phyloP scores from a whole-genome alignment of 495 filamentous ascomycete species.

The Lindgomyces ingoldianus region DNA sequence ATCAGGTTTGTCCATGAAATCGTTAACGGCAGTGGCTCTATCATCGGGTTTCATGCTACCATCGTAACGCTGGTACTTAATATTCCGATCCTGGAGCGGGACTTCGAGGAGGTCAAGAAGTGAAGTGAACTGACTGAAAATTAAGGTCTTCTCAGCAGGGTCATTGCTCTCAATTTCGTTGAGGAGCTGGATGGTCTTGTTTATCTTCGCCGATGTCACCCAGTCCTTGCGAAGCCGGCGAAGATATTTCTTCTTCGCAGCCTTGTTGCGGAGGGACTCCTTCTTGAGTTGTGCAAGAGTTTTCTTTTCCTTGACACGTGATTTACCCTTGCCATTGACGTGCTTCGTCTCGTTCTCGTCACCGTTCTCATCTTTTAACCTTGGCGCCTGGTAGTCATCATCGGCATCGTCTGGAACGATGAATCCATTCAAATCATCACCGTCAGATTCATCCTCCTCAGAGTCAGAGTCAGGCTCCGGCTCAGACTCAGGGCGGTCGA shows the following conservation, averaged over 20 bases:
- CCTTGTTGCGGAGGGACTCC: slow-evolving; percentile 60
- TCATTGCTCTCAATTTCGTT: slow-evolving; percentile 51
- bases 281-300: slow-evolving; percentile 68
- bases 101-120: slow-evolving; percentile 90
- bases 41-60: slow-evolving; percentile 73
- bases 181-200: slow-evolving; percentile 72
- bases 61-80: slow-evolving; percentile 77
- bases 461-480: slow-evolving; percentile 30
- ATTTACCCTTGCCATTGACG: slow-evolving; percentile 43
- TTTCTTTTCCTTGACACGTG: slow-evolving; percentile 42
- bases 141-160: slow-evolving; percentile 73
- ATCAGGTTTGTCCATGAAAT: slow-evolving; percentile 66
- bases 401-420: slow-evolving; percentile 49
- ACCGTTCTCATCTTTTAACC: background rate
- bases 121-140: slow-evolving; percentile 92
- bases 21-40: slow-evolving; percentile 69
- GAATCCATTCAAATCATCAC: slow-evolving; percentile 43
- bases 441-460: slow-evolving; percentile 38
- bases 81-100: slow-evolving; percentile 66
- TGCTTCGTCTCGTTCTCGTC: slow-evolving; percentile 26
- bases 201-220: slow-evolving; percentile 76
- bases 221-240: slow-evolving; percentile 64
- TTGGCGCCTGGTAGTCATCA: slow-evolving; percentile 44
- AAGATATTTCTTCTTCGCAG: slow-evolving; percentile 68
- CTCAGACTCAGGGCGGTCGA: slow-evolving; percentile 36